Evolutionary conservation across 345 rosid genomes (phyloP), one percentile per base, ranked within the genome.

Genomic region (Rhodamnia argentea): DNA sequence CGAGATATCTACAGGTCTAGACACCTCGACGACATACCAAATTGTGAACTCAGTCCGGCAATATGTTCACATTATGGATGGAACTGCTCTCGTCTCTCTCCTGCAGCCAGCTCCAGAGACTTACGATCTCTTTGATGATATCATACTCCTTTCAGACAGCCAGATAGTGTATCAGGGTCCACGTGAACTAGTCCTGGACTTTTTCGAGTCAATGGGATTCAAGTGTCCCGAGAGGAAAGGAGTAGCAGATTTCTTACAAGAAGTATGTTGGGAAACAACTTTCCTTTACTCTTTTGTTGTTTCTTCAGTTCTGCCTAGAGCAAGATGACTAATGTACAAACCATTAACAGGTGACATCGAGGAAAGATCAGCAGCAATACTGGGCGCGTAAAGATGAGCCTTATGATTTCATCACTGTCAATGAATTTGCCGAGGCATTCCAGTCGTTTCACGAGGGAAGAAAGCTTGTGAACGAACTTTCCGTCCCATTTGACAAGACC

Each of bases 61-160:
- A 40, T 86, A 54, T 18, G 84, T 87, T 83, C 92, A 90, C 82
- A 86, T 88, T 60, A 83, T 89, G 13, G 85, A 89, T 82, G 89
- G 88, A 85, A 91, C 93, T 82, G 89, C 90, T 78, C 85, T 88
- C 53, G 85, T 91, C 29, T 90, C 93, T 13, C 91, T 91, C 53
- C 92, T 90, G 52, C 93, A 91, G 89, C 93, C 93, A 10, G 90
- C 93, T 24, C 92, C 92, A 0, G 92, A 91, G 84, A 90, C 92
- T 14, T 88, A 86, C 57, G 56, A 88, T 12, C 87, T 88, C 70
- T 88, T 88, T 56, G 89, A 88, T 86, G 89, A 88, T 54, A 78
- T 88, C 62, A 88, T 88, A 27, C 89, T 88, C 32, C 84, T 88
- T 27, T 86, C 86, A 26, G 89, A 88, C 32, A 84, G 89, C 15